Percentiles rank a stretch among this genome's conserved stretches.
Conservation (phyloP, 2,329 filamentous ascomycete genomes). For the Orbilia quercus region DNA sequence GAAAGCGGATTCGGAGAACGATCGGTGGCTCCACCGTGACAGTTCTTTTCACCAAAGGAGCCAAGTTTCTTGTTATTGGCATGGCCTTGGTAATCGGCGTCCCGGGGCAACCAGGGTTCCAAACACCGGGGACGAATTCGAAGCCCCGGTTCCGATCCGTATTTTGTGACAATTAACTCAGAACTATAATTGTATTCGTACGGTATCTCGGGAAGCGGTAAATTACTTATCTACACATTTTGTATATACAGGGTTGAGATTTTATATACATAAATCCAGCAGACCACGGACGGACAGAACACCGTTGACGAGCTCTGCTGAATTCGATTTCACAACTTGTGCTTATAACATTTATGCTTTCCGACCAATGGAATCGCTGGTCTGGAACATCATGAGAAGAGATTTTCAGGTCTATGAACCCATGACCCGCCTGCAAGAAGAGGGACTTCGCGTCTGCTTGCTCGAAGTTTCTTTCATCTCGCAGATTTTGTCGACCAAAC, state of each 20-base stretch:
- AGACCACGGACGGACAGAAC: too few relatives aligned
- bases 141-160: not conserved
- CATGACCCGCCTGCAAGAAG: not conserved
- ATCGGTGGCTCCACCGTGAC: too few relatives aligned
- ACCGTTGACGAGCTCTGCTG: too few relatives aligned
- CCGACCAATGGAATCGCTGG: slow-evolving; percentile 4
- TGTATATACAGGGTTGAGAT: slow-evolving; percentile 31
- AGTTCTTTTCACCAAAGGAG: slow-evolving; percentile 1
- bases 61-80: slow-evolving; percentile 11
- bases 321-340: too few relatives aligned
- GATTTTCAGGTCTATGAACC: slow-evolving; percentile 18
- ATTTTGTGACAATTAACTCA: not conserved
- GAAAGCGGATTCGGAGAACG: too few relatives aligned
- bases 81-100: not conserved
- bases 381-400: slow-evolving; percentile 38
- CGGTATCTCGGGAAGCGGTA: not conserved
- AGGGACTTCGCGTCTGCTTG: slow-evolving; percentile 24
- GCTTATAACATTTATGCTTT: too few relatives aligned
- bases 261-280: slow-evolving; percentile 39
- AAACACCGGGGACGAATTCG: not conserved
- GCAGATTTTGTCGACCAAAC: slow-evolving; percentile 29
- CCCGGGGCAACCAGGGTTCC: slow-evolving; percentile 1
- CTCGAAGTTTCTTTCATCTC: slow-evolving; percentile 1
- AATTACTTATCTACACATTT: slow-evolving; percentile 14
- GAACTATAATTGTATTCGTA: not conserved